Evolutionary conservation across 345 rosid genomes (phyloP).

Genomic region (Erucastrum elatum): DNA sequence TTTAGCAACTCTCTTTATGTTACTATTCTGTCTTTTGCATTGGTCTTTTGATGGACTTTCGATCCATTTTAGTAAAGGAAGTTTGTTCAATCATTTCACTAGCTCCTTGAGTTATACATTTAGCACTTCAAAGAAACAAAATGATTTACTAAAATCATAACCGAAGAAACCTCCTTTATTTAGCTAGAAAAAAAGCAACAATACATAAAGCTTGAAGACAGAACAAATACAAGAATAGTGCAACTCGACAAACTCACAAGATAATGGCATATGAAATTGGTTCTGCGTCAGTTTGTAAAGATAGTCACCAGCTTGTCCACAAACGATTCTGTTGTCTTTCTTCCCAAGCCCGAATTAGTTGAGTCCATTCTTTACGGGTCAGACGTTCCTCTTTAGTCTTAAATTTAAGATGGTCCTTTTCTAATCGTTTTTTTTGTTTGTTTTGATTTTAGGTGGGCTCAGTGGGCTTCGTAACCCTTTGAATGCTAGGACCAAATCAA

Average conservation of each 20-base stretch:
- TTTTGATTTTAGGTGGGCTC: not conserved
- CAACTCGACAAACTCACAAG: slow-evolving; percentile 14
- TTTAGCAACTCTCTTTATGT: not conserved
- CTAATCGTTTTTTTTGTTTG: not conserved
- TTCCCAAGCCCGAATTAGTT: slow-evolving; percentile 13
- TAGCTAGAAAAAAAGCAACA: not conserved
- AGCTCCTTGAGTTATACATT: not conserved
- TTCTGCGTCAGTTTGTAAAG: slow-evolving; percentile 23
- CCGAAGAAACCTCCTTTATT: slow-evolving; percentile 1
- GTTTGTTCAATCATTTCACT: not conserved
- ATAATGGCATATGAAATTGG: not conserved
- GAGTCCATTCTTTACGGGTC: slow-evolving; percentile 6
- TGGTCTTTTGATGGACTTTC: not conserved
- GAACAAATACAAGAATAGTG: not conserved
- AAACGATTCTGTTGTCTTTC: slow-evolving; percentile 31
- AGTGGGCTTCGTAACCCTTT: not conserved
- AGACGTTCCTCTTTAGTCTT: slow-evolving; percentile 26
- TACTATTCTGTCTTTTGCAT: not conserved
- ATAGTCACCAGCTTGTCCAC: slow-evolving; percentile 30
- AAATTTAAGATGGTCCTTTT: slow-evolving; percentile 1
- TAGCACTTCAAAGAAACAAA: not conserved
- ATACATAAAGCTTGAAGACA: not conserved
- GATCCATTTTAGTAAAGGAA: not conserved
- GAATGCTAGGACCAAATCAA: not conserved
- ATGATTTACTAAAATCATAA: not conserved